A percentile compares a stretch with the other conserved stretches of the same genome.
Conservation (phyloP, 2,329 filamentous ascomycete genomes). For the Verticillium nonalfalfae region DNA sequence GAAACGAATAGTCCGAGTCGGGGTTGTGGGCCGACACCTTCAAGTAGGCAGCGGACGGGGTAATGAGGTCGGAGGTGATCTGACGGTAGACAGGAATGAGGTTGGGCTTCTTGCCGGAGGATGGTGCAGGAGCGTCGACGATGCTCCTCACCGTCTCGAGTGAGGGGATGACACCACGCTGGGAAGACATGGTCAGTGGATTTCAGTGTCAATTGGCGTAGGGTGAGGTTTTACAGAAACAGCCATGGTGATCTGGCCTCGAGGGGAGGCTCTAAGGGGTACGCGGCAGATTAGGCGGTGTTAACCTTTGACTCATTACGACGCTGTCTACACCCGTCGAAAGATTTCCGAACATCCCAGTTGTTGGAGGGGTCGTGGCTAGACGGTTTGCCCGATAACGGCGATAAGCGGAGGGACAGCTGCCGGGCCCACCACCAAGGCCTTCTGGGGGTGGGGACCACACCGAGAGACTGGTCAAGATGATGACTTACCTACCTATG, state of each 20-base stretch:
- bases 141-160: conserved; percentile 38
- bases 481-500: no score
- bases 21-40: conserved; percentile 74
- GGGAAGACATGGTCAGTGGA: conserved; percentile 9
- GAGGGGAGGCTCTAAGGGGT: conserved; percentile 1
- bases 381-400: not conserved
- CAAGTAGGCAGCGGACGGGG: conserved; percentile 89
- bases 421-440: not conserved
- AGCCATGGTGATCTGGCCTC: conserved; percentile 16
- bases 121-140: conserved; percentile 21
- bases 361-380: not conserved
- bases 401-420: conserved; percentile 2
- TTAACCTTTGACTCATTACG: conserved; percentile 9
- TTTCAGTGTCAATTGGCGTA: not conserved
- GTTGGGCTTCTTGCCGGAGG: conserved; percentile 43
- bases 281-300: conserved; percentile 1
- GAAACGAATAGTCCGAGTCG: conserved; percentile 73
- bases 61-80: conserved; percentile 87
- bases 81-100: conserved; percentile 78
- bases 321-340: not conserved
- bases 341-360: not conserved
- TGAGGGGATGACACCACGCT: conserved; percentile 37
- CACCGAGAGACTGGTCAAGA: no score
- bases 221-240: conserved; percentile 17
- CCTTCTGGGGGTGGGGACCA: not conserved